Percentiles rank a stretch among this genome's conserved stretches.
Evolutionary conservation across 202 grass and related monocot species (phyloP).

Genomic region (Eragrostis tef): DNA sequence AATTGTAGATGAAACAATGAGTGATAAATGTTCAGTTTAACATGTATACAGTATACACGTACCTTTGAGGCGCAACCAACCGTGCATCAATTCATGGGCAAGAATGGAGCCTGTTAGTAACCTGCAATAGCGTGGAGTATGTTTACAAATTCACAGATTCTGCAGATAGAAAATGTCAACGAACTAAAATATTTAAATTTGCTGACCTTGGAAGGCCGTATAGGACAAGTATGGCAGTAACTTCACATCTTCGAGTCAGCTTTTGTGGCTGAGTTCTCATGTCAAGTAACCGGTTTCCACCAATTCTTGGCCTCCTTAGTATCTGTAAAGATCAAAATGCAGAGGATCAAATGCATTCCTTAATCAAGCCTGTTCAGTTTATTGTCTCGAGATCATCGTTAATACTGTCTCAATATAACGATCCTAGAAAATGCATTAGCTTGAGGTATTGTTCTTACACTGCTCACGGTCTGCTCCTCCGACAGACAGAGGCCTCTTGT

Average conservation of each 20-base stretch:
- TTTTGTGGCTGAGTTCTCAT: constrained; percentile 80
- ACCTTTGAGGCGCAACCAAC: constrained; percentile 97
- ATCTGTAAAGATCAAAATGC: constrained; percentile 53
- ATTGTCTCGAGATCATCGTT: neutral
- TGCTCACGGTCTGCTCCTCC: constrained; percentile 90
- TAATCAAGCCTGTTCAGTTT: neutral
- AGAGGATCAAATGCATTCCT: constrained; percentile 9
- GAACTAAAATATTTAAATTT: neutral
- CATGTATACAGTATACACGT: neutral
- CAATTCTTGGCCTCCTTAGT: constrained; percentile 78
- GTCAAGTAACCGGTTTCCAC: constrained; percentile 69
- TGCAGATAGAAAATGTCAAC: too few species aligned
- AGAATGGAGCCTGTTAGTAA: constrained; percentile 94
- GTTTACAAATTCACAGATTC: neutral
- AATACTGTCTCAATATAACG: constrained; percentile 3
- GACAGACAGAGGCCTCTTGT: constrained; percentile 93
- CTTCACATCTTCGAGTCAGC: constrained; percentile 74
- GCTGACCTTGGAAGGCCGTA: constrained; percentile 91
- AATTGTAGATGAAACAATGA: neutral
- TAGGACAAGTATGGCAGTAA: constrained; percentile 92
- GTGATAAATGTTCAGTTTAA: neutral
- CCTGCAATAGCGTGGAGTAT: constrained; percentile 49
- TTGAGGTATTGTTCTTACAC: constrained; percentile 64
- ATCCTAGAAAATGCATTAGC: neutral
- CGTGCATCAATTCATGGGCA: constrained; percentile 96